Base-by-base conservation (phyloP, 768 basidiomycete genomes). In the Lactarius sp. region DNA sequence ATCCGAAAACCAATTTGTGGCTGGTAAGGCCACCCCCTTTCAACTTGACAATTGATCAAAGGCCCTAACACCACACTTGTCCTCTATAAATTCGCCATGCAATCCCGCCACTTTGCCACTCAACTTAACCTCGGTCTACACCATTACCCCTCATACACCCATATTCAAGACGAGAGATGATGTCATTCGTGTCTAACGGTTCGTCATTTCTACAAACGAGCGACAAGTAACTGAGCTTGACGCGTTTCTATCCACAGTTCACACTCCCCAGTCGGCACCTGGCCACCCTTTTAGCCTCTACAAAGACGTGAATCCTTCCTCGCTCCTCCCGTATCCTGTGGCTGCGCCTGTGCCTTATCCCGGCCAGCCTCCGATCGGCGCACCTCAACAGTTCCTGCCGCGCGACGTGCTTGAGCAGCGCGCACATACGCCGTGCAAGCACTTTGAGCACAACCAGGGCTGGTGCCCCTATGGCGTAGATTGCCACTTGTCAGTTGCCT, bases 381-480 rank as follows among this genome's bases (percentile, higher is more conserved):
- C 16, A 12, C 7, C 56, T 31, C 49, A 36, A 37, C 47, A 34
- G 2, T 9, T 12, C 14, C 6, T 60, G 10, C 59, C 64, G 13
- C 54, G 12, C 13, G 54, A 60, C 27, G 47, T 65, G 22, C 54
- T 60, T 1, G 54, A 52, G 49, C 39, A 64, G 27, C 63, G 63
- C 16, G 47, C 53, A 31, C 57, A 33, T 20, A 64, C 52, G 10
- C 47, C 49, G 1, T 64, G 63, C 59, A 60, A 41, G 33, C 63
- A 64, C 31, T 64, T 64, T 37, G 58, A 51, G 13, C 47, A 52
- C 33, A 44, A 65, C 34, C 33, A n/a, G 2, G 64, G 64, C 33
- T 65, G 64, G 59, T 65, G 64, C 54, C 64, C 64, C 18, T 65
- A 47, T 41, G 59, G 54, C 18, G n/a, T 36, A 2, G 31, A 44